These are phyloP conservation scores for Salix exigua DNA, from an alignment of 345 rosid genomes.

Conservation along the genomic window DNA sequence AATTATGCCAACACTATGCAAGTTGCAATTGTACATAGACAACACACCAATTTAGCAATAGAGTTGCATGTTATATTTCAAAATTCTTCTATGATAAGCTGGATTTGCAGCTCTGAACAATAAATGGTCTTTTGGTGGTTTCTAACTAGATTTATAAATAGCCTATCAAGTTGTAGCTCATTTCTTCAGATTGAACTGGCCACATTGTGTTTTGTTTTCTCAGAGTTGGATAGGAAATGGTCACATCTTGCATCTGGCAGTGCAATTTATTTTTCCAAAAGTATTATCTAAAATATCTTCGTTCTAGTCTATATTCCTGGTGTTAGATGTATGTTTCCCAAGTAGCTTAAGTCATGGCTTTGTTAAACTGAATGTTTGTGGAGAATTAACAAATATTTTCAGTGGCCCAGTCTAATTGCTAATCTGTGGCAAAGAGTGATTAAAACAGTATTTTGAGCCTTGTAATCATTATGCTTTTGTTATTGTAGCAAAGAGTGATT, in stretches of 20 bases:
- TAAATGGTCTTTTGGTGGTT: background rate
- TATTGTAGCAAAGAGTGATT: background rate
- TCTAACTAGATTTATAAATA: background rate
- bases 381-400: background rate
- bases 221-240: background rate
- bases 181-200: background rate
- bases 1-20: background rate
- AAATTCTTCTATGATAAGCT: background rate
- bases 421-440: background rate
- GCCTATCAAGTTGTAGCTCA: background rate
- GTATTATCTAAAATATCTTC: background rate
- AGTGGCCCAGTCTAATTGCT: background rate
- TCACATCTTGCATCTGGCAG: background rate
- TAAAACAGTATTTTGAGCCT: background rate
- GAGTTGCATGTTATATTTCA: conserved; percentile 3
- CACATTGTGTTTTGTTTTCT: background rate
- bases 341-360: background rate
- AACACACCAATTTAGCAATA: background rate
- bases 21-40: conserved; percentile 4
- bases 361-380: background rate
- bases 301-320: background rate
- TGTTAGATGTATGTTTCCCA: background rate
- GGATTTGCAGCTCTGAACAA: background rate
- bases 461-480: background rate
- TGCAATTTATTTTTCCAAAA: background rate